These are phyloP conservation scores for Senecio squalidus DNA, from an alignment of 140 eudicot species.

Conservation along the genomic window DNA sequence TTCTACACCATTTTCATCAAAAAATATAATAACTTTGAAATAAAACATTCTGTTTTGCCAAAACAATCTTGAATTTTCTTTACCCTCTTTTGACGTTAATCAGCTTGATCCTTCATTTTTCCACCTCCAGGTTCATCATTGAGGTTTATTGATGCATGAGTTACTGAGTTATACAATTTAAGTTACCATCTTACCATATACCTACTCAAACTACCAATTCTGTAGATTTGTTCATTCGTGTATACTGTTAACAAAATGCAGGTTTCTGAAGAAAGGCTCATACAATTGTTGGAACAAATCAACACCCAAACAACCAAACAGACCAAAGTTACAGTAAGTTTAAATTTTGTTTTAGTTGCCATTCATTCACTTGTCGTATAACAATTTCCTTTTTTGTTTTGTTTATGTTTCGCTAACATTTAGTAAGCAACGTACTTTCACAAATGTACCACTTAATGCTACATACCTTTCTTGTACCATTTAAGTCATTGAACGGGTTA, in stretches of 20 bases:
- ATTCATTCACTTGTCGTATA: neutral
- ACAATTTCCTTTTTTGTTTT: neutral
- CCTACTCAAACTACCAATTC: too few species aligned
- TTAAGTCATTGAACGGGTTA: too few species aligned
- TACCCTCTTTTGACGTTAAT: too few species aligned
- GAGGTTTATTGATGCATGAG: neutral
- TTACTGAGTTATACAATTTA: too few species aligned
- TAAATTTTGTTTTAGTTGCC: neutral
- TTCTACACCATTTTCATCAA: too few species aligned
- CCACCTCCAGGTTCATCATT: neutral
- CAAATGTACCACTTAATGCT: too few species aligned
- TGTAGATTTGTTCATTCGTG: neutral
- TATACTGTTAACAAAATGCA: constrained; percentile 20
- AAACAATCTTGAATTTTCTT: too few species aligned
- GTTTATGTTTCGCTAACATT: neutral
- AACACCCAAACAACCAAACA: constrained; percentile 88
- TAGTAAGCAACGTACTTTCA: too few species aligned
- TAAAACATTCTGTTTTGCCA: too few species aligned
- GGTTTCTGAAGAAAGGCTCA: constrained; percentile 94
- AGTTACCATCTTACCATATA: too few species aligned
- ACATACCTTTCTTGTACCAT: too few species aligned
- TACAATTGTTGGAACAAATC: constrained; percentile 89
- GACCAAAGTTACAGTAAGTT: constrained; percentile 95
- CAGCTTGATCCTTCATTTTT: neutral
- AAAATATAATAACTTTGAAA: too few species aligned